phyloP scores from a whole-genome alignment of 2,329 filamentous ascomycete genomes.

The Ambrosiella xylebori region DNA sequence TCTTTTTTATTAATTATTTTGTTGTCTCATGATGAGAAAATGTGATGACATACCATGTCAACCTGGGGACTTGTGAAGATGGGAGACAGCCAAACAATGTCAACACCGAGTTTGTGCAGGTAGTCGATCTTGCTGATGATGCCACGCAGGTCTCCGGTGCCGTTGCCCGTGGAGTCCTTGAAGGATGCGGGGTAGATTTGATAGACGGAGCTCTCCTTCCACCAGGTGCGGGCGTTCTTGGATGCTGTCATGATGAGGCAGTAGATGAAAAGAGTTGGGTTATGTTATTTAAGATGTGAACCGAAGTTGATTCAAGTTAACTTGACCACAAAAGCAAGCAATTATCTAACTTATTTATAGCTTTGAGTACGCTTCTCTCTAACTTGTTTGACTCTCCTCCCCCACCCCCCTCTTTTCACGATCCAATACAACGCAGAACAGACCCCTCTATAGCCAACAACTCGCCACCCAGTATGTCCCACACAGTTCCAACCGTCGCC shows the following conservation, averaged over 20 bases:
- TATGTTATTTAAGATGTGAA: background rate
- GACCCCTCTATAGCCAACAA: too few relatives aligned
- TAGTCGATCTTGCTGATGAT: constrained; percentile 41
- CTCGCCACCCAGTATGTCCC: background rate
- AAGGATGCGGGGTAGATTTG: constrained; percentile 47
- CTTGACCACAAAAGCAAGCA: too few relatives aligned
- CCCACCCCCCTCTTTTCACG: too few relatives aligned
- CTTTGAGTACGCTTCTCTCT: too few relatives aligned
- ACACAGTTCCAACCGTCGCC: background rate
- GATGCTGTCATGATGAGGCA: background rate
- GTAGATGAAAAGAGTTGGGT: background rate
- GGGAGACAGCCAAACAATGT: constrained; percentile 38
- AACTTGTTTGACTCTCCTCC: too few relatives aligned
- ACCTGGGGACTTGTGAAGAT: constrained; percentile 37
- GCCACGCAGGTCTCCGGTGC: constrained; percentile 38
- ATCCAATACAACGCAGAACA: too few relatives aligned
- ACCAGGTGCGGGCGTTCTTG: constrained; percentile 27
- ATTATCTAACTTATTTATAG: too few relatives aligned
- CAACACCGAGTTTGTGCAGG: constrained; percentile 35
- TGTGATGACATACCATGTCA: constrained; percentile 34
- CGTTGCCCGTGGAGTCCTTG: constrained; percentile 38
- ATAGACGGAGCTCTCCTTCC: constrained; percentile 44
- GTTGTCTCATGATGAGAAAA: background rate
- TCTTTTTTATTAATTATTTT: too few relatives aligned
- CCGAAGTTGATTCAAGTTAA: background rate